phyloP scores from a whole-genome alignment of 2,329 filamentous ascomycete species.

The Colletotrichum sp. region DNA sequence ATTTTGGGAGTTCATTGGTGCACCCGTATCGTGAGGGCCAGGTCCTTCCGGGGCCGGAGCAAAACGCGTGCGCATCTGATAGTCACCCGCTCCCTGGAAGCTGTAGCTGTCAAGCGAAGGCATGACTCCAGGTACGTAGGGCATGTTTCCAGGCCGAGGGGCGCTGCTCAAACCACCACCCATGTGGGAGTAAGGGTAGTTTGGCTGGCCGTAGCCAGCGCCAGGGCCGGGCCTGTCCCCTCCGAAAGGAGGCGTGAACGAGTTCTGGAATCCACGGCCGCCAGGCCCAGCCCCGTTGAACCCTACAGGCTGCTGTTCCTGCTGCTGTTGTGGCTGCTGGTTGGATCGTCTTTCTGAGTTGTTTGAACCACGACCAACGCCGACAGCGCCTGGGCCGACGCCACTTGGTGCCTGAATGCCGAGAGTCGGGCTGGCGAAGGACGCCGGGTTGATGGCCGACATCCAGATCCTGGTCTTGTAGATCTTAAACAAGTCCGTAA shows the following conservation, averaged over 20 bases:
- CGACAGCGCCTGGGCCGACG: constrained; percentile 70
- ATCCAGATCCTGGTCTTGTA: constrained; percentile 99
- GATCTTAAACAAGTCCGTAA: constrained; percentile 97
- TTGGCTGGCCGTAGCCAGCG: constrained; percentile 40
- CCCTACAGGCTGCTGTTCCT: constrained; percentile 34
- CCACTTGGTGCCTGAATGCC: constrained; percentile 74
- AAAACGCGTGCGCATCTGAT: constrained; percentile 54
- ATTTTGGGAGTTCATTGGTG: constrained; percentile 36
- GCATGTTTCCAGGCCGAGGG: constrained; percentile 37
- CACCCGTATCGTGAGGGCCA: constrained; percentile 31
- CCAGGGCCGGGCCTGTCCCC: constrained; percentile 45
- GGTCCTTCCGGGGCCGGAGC: constrained; percentile 42
- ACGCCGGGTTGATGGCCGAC: constrained; percentile 98
- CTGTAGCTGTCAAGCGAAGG: constrained; percentile 48
- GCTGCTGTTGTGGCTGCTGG: constrained; percentile 42
- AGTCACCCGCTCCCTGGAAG: constrained; percentile 48
- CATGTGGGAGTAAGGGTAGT: constrained; percentile 35
- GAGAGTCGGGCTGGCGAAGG: constrained; percentile 81
- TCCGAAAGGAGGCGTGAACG: constrained; percentile 46
- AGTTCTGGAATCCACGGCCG: constrained; percentile 45
- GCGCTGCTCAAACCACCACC: constrained; percentile 26
- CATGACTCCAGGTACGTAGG: constrained; percentile 44
- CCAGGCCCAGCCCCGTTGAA: constrained; percentile 42
- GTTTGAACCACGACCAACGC: constrained; percentile 48
- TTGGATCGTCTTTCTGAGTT: constrained; percentile 52